Conservation (phyloP, 352 stramenopile genomes). For the Phytophthora idaei region DNA sequence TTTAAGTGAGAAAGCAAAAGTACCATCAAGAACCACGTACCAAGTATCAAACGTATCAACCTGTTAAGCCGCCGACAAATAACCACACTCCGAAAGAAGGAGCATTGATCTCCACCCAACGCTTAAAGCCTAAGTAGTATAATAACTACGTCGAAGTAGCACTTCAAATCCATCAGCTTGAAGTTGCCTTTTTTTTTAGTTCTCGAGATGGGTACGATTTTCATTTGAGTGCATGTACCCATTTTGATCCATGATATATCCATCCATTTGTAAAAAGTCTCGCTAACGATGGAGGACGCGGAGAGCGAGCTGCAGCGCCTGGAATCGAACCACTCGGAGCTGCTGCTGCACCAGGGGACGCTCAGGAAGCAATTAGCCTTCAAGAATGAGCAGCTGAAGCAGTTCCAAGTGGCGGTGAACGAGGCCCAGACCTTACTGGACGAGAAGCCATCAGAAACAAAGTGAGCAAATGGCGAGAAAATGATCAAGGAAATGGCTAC, state of each 20-base stretch:
- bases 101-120: conserved; percentile 16
- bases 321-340: conserved; percentile 63
- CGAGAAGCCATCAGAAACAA: not conserved
- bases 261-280: not conserved
- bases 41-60: conserved; percentile 23
- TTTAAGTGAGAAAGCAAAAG: conserved; percentile 26
- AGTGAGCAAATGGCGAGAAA: conserved; percentile 1
- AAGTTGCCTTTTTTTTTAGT: not conserved
- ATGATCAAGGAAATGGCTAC: not conserved
- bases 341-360: conserved; percentile 61
- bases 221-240: not conserved
- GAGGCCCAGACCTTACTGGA: conserved; percentile 33
- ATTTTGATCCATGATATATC: not conserved
- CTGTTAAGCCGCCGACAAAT: conserved; percentile 16
- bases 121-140: conserved; percentile 13
- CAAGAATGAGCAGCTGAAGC: conserved; percentile 51
- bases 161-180: not conserved
- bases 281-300: conserved; percentile 6
- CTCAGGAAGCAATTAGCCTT: conserved; percentile 50
- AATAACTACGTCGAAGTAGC: no score
- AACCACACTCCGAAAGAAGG: conserved; percentile 26
- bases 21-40: not conserved
- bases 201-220: not conserved
- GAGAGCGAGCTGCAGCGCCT: conserved; percentile 55
- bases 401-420: conserved; percentile 43